Percentiles rank a stretch among this genome's conserved stretches.
Conservation (phyloP, 371 early-diverging fungal species). For the Mucor piriformis region DNA sequence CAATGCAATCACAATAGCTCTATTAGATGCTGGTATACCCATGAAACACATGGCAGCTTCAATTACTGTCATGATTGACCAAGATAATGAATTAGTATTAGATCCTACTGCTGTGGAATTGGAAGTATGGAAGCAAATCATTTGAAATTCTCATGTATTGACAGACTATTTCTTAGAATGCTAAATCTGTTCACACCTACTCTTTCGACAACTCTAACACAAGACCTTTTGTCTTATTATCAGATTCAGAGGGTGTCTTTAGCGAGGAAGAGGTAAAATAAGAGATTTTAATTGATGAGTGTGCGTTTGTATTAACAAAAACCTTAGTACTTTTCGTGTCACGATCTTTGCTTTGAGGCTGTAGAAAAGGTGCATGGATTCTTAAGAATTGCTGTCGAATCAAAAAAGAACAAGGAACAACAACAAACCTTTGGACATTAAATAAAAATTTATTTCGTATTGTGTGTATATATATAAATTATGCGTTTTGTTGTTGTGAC, state of each 20-base stretch:
- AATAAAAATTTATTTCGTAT: neutral
- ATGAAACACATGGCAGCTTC: conserved; percentile 73
- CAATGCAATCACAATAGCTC: conserved; percentile 83
- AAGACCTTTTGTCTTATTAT: conserved; percentile 42
- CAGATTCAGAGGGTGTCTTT: conserved; percentile 74
- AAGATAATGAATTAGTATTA: conserved; percentile 61
- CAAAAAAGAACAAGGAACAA: conserved; percentile 61
- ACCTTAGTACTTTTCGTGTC: conserved; percentile 51
- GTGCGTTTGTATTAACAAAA: neutral
- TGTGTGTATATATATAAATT: neutral
- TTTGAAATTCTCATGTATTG: neutral
- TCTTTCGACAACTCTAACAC: conserved; percentile 69
- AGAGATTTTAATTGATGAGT: neutral
- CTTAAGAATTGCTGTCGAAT: conserved; percentile 55
- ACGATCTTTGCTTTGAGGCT: conserved; percentile 51
- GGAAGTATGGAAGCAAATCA: conserved; percentile 44
- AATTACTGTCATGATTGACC: conserved; percentile 71
- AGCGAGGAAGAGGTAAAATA: conserved; percentile 63
- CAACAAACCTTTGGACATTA: conserved; percentile 36
- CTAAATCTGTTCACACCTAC: conserved; percentile 82
- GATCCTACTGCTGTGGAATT: conserved; percentile 83
- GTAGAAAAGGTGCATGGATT: conserved; percentile 60
- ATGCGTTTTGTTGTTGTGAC: neutral
- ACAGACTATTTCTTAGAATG: conserved; percentile 36
- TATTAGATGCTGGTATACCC: conserved; percentile 93